phyloP scores from a whole-genome alignment of 23 red algal species.

The Gracilariopsis chorda region DNA sequence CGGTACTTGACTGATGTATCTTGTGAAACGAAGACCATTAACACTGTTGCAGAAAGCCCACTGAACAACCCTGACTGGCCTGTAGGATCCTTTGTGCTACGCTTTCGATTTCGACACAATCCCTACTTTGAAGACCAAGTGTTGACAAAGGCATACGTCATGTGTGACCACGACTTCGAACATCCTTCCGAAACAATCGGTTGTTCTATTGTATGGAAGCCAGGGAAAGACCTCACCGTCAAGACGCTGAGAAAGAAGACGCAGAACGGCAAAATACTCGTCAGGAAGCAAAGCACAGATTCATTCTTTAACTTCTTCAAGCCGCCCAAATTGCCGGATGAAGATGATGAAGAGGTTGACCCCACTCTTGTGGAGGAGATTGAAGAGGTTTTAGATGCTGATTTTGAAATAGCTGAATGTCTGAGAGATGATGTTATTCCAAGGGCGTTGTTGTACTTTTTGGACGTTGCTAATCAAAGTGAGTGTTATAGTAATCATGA shows the following conservation, averaged over 20 bases:
- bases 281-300: constrained; percentile 39
- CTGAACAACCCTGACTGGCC: not conserved
- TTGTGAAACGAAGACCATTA: constrained; percentile 10
- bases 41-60: not conserved
- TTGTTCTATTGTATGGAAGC: constrained; percentile 52
- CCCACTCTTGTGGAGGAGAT: constrained; percentile 29
- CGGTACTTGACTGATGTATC: constrained; percentile 42
- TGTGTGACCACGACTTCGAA: constrained; percentile 22
- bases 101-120: constrained; percentile 52
- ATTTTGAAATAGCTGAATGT: constrained; percentile 66
- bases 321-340: constrained; percentile 23
- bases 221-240: constrained; percentile 66
- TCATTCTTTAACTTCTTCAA: constrained; percentile 89
- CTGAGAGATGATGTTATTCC: constrained; percentile 60
- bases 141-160: constrained; percentile 69
- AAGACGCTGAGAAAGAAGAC: constrained; percentile 45
- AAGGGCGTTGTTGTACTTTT: constrained; percentile 51
- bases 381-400: constrained; percentile 59
- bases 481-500: not conserved
- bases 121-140: constrained; percentile 66
- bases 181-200: constrained; percentile 4
- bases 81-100: constrained; percentile 36
- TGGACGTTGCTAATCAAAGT: constrained; percentile 14
- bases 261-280: constrained; percentile 3
- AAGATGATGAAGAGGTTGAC: not conserved